Evolutionary conservation across 257 asterid species (phyloP).

Genomic region (Solanum sitiens): DNA sequence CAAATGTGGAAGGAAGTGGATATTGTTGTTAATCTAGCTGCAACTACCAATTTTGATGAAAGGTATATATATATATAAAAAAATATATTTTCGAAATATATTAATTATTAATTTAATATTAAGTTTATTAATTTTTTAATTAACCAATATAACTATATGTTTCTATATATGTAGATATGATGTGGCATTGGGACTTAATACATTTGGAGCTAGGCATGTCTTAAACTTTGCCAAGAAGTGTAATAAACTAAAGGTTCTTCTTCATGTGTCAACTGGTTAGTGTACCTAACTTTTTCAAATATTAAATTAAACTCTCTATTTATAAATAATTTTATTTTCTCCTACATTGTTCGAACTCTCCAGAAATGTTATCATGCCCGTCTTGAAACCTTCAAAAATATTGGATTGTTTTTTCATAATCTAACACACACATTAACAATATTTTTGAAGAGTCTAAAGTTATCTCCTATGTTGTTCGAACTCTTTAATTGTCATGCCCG

Average conservation of each 20-base stretch:
- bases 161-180: slow-evolving; percentile 43
- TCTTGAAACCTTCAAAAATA: background rate
- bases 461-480: background rate
- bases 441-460: too few relatives aligned
- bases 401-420: background rate
- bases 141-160: background rate
- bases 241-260: slow-evolving; percentile 29
- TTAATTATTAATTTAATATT: background rate
- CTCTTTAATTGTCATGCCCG: background rate
- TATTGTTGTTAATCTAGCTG: slow-evolving; percentile 80
- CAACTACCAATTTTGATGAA: slow-evolving; percentile 85
- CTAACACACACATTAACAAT: background rate
- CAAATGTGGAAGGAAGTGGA: slow-evolving; percentile 67
- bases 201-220: slow-evolving; percentile 54
- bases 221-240: slow-evolving; percentile 49
- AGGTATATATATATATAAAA: slow-evolving; percentile 29
- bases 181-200: slow-evolving; percentile 52
- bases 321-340: background rate
- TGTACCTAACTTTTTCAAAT: background rate
- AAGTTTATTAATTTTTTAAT: background rate
- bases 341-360: background rate
- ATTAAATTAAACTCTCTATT: background rate
- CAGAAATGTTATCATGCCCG: background rate
- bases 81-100: background rate
- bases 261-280: slow-evolving; percentile 85